phyloP scores from a whole-genome alignment of 2,329 filamentous ascomycete species.

The Ramichloridium luteum region DNA sequence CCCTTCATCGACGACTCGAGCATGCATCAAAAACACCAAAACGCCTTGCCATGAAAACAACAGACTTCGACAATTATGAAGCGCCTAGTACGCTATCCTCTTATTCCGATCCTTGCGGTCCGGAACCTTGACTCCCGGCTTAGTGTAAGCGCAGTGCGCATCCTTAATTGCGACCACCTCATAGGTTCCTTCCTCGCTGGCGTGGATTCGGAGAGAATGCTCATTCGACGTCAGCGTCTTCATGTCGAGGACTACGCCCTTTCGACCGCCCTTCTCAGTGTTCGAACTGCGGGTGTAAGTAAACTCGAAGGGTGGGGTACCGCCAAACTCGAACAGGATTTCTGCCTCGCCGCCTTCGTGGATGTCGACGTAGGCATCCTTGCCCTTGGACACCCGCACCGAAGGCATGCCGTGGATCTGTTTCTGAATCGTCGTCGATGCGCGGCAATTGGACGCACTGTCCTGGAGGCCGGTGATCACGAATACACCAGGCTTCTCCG shows the following conservation, averaged over 20 bases:
- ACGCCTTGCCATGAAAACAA: not conserved
- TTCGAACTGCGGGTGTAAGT: slow-evolving; percentile 90
- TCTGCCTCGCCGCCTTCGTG: slow-evolving; percentile 93
- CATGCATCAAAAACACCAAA: not conserved
- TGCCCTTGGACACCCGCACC: slow-evolving; percentile 78
- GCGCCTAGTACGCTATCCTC: slow-evolving; percentile 24
- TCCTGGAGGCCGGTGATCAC: slow-evolving; percentile 78
- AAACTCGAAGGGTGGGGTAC: slow-evolving; percentile 92
- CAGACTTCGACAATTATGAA: no score
- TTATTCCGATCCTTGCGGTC: slow-evolving; percentile 19
- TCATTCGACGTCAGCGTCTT: slow-evolving; percentile 76
- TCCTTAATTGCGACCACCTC: slow-evolving; percentile 96
- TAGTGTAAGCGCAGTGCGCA: slow-evolving; percentile 78
- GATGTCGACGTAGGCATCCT: slow-evolving; percentile 73
- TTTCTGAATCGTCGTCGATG: slow-evolving; percentile 65
- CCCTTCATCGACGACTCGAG: no score
- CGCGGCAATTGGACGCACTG: slow-evolving; percentile 76
- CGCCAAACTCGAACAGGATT: slow-evolving; percentile 89
- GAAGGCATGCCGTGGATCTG: slow-evolving; percentile 84
- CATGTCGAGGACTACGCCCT: slow-evolving; percentile 74
- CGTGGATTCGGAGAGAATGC: slow-evolving; percentile 66
- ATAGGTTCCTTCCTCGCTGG: slow-evolving; percentile 90
- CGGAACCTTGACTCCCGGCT: slow-evolving; percentile 41
- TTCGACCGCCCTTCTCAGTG: slow-evolving; percentile 57
- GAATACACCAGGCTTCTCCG: slow-evolving; percentile 81